Percentiles rank a stretch among this genome's conserved stretches.
Evolutionary conservation across 2,329 filamentous ascomycete species (phyloP).

Genomic region (Curvularia eragrostidis): DNA sequence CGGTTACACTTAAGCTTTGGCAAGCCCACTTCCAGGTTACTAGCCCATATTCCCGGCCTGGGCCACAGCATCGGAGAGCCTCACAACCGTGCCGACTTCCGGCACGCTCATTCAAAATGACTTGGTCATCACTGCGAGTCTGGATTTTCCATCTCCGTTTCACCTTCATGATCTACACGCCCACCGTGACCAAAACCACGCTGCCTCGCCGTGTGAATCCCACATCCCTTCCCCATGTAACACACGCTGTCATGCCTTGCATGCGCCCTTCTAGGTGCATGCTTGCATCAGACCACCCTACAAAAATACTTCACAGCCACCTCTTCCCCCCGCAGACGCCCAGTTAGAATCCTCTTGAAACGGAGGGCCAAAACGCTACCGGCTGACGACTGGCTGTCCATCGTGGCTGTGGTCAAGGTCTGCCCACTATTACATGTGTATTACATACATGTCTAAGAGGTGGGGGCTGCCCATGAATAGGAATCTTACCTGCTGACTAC

Average conservation of each 20-base stretch:
- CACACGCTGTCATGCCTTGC: neutral
- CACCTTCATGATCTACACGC: slow-evolving; percentile 3
- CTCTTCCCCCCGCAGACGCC: neutral
- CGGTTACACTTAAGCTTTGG: slow-evolving; percentile 5
- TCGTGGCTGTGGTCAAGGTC: neutral
- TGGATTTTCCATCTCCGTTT: slow-evolving; percentile 11
- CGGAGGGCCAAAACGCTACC: neutral
- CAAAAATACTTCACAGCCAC: slow-evolving; percentile 2
- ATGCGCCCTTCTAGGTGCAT: neutral
- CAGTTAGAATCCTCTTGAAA: neutral
- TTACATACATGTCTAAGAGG: neutral
- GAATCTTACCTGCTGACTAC: neutral
- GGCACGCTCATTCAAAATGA: neutral
- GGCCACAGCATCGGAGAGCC: slow-evolving; percentile 3
- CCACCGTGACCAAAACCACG: neutral
- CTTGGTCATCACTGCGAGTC: slow-evolving; percentile 4
- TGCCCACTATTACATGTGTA: neutral
- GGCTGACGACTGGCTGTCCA: neutral
- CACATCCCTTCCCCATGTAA: neutral
- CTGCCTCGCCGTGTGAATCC: neutral
- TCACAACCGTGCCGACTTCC: slow-evolving; percentile 8
- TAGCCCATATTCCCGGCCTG: slow-evolving; percentile 2
- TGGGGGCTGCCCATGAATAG: neutral
- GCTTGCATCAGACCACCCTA: neutral
- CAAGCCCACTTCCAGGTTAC: slow-evolving; percentile 8